Conservation (phyloP, 164 flowering plant genomes). For the Paratinospora sagittata region DNA sequence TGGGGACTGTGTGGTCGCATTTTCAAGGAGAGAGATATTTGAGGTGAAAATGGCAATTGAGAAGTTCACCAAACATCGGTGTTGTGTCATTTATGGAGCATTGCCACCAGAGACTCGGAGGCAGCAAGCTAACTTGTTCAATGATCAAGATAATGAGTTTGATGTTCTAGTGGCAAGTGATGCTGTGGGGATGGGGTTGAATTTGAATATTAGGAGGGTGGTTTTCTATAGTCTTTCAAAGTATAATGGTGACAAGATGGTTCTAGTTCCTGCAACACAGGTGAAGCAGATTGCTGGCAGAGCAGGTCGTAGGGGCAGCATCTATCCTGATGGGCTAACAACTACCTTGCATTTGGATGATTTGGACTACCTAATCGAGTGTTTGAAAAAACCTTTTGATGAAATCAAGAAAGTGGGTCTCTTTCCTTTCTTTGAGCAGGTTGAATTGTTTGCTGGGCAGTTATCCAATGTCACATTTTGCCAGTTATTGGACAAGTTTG, state of each 20-base stretch:
- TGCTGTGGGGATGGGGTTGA: constrained; percentile 98
- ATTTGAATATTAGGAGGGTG: constrained; percentile 85
- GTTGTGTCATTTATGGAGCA: constrained; percentile 96
- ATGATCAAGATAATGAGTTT: constrained; percentile 71
- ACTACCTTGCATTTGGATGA: constrained; percentile 72
- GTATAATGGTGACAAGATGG: constrained; percentile 83
- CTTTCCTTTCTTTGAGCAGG: constrained; percentile 88
- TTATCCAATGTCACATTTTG: constrained; percentile 45
- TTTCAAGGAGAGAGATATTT: constrained; percentile 93
- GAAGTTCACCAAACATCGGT: constrained; percentile 69
- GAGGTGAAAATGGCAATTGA: constrained; percentile 90
- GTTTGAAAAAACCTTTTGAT: constrained; percentile 82
- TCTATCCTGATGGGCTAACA: constrained; percentile 83
- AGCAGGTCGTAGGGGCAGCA: constrained; percentile 94
- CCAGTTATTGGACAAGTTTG: constrained; percentile 74
- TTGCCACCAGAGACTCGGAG: constrained; percentile 94
- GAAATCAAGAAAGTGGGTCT: constrained; percentile 73
- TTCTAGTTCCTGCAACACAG: constrained; percentile 79
- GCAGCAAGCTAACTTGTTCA: constrained; percentile 79
- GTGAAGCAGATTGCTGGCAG: constrained; percentile 97
- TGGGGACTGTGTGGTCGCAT: constrained; percentile 94
- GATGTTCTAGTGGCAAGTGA: constrained; percentile 95
- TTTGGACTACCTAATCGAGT: constrained; percentile 71
- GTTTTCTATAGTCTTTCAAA: constrained; percentile 71
- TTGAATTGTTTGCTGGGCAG: constrained; percentile 83